Evolutionary conservation across 345 rosid genomes (phyloP).

Genomic region (Kandelia obovata): DNA sequence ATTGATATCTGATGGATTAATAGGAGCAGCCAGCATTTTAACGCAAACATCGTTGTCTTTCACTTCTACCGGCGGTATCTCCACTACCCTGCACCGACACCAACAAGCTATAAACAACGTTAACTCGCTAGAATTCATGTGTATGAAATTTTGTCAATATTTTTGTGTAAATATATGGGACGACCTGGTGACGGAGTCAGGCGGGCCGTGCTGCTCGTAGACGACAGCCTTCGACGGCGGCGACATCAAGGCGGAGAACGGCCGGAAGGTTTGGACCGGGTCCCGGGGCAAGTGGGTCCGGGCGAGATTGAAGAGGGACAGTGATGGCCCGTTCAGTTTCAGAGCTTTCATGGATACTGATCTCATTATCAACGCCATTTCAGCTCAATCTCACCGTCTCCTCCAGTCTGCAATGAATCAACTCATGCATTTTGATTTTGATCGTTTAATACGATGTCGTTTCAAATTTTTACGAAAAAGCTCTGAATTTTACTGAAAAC

Average conservation of each 20-base stretch:
- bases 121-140: no score
- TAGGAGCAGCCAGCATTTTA: slow-evolving; percentile 85
- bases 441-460: no score
- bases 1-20: slow-evolving; percentile 88
- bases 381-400: no score
- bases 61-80: slow-evolving; percentile 67
- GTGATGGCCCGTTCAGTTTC: not conserved
- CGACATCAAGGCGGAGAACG: slow-evolving; percentile 59
- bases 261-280: slow-evolving; percentile 16
- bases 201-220: slow-evolving; percentile 79
- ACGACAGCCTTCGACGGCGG: slow-evolving; percentile 79
- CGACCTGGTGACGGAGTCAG: slow-evolving; percentile 75
- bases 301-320: not conserved
- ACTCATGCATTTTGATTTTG: no score
- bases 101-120: not conserved
- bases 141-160: no score
- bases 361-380: no score
- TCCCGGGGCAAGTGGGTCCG: not conserved
- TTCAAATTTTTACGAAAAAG: no score
- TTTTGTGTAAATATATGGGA: no score
- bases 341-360: slow-evolving; percentile 3
- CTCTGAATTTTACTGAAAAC: no score
- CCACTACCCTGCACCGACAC: slow-evolving; percentile 40
- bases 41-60: slow-evolving; percentile 77
- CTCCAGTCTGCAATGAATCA: no score